Conservation (phyloP, 2,329 filamentous ascomycete species). For the Stachybotrys chlorohalonatus region DNA sequence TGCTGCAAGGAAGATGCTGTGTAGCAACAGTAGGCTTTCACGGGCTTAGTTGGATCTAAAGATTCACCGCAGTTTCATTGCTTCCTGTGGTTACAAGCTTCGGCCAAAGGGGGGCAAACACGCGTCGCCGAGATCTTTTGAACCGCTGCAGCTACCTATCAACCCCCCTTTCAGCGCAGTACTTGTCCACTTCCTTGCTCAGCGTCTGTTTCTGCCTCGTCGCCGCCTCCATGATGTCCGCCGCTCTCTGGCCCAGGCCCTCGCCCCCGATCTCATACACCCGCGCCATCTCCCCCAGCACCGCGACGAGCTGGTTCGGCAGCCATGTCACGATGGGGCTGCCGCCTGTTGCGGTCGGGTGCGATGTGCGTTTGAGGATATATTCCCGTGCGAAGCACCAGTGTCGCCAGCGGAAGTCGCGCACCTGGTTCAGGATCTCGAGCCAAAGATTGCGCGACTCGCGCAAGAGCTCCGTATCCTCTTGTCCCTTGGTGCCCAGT, state of each 20-base stretch:
- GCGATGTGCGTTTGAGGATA: slow-evolving; percentile 67
- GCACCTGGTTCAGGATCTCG: slow-evolving; percentile 61
- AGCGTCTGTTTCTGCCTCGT: slow-evolving; percentile 55
- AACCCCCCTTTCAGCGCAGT: slow-evolving; percentile 55
- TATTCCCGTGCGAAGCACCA: slow-evolving; percentile 84
- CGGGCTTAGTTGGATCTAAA: too few species aligned
- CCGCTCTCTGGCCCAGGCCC: slow-evolving; percentile 35
- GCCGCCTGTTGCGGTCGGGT: slow-evolving; percentile 72
- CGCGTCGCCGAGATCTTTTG: too few species aligned
- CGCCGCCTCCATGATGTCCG: slow-evolving; percentile 59
- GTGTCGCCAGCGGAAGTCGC: slow-evolving; percentile 75
- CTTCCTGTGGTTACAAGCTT: not conserved
- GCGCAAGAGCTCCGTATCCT: slow-evolving; percentile 34
- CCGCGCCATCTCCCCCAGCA: slow-evolving; percentile 60
- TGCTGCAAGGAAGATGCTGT: too few species aligned
- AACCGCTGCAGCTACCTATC: not conserved
- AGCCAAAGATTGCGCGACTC: slow-evolving; percentile 53
- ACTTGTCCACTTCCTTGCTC: slow-evolving; percentile 66
- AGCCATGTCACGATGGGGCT: slow-evolving; percentile 80
- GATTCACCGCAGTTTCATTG: not conserved
- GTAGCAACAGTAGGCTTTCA: too few species aligned
- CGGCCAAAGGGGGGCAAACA: too few species aligned
- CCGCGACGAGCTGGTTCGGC: slow-evolving; percentile 70
- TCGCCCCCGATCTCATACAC: slow-evolving; percentile 38
- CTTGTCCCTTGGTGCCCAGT: slow-evolving; percentile 22